Evolutionary conservation across 2,329 filamentous ascomycete species (phyloP), one percentile per base, ranked within the genome.

Genomic region (Ustilaginoidea virens): DNA sequence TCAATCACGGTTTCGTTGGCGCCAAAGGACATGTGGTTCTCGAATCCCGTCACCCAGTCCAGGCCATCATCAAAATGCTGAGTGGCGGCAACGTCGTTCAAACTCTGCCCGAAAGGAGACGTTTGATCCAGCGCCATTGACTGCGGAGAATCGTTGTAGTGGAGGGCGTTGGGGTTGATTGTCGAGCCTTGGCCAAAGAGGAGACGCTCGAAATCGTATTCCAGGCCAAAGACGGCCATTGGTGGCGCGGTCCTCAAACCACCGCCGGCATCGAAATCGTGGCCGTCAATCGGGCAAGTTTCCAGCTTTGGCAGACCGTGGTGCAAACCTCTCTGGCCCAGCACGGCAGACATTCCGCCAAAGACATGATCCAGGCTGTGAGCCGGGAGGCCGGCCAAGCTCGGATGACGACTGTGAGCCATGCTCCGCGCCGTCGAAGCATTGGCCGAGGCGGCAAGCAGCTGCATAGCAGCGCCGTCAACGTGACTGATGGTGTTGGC

Each of bases 401-500:
- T 87, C 17, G 75, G 69, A 49, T 90, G 81, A 37, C 77, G 80
- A 52, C 62, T 74, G 58, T 69, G 82, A 33, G 54, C 64, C 52
- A 57, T 63, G 41, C 45, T 59, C 42, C 52, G 55, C 39, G 54
- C 62, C 40, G 57, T 65, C 23, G 63, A 58, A 25, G 63, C 58
- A 43, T 69, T 73, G 28, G 67, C 66, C 23, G 33, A 32, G 9
- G 68, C 60, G 28, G 70, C 69, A 37, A 81, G 64, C 55, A 90
- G 69, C 42, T 77, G 80, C 50, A 92, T 69, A 23, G 76, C 71
- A 30, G 66, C 64, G 33, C 72, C 69, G 49, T 94, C 90, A 32
- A 96, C 74, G 51, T 96, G 86, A 47, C 86, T 90, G 46, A 98
- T 92, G 21, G 90, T 98, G 49, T 96, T 96, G 31, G 90, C 87